Evolutionary conservation across 2,329 filamentous ascomycete genomes (phyloP), one percentile per base, ranked within the genome.

Genomic region (Talaromyces sp.): DNA sequence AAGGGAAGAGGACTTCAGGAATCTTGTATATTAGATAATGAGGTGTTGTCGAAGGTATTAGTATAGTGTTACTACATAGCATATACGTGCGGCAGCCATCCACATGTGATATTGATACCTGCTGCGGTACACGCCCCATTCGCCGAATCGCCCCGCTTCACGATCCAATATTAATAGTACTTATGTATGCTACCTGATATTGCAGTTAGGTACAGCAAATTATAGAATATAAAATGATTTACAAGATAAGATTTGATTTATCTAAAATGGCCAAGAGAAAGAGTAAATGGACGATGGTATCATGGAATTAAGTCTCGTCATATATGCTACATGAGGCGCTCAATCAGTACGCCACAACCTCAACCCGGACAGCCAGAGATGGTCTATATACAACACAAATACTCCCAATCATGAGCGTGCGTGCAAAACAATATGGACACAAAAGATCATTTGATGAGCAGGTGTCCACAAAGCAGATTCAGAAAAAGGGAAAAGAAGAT

Each of bases 371-470:
- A 58, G 49, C 54, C 54, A 63, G 58, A 60, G 42, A 62, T 63
- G 52, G 62, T 71, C 66, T 72, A 72, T 71, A 70, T 71, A 68
- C 67, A 71, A 67, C 60, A 58, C 42, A 56, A 62, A 54, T 45
- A 47, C 55, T 39, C 57, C 55, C 54, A 56, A 56, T 64, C 60
- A 64, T 64, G 58, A 64, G 52, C 51, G 51, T 62, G 55, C 54
- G 50, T 51, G 46, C 44, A 46, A 47, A 48, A 47, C 24, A 54
- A 51, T 30, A 40, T 22, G 43, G 20, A 19, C 14, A 39, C n/a
- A 42, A 49, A 45, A 39, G 19, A 46, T 40, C 27, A 49, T 33
- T 11, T 16, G 16, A 14, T 39, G 9, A 16, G 22, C 40, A 42
- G 19, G 16, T 50, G 52, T 64, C 65, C 13, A 17, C 37, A 20